Conservation (phyloP, 768 basidiomycete genomes). For the Russula vinacea region DNA sequence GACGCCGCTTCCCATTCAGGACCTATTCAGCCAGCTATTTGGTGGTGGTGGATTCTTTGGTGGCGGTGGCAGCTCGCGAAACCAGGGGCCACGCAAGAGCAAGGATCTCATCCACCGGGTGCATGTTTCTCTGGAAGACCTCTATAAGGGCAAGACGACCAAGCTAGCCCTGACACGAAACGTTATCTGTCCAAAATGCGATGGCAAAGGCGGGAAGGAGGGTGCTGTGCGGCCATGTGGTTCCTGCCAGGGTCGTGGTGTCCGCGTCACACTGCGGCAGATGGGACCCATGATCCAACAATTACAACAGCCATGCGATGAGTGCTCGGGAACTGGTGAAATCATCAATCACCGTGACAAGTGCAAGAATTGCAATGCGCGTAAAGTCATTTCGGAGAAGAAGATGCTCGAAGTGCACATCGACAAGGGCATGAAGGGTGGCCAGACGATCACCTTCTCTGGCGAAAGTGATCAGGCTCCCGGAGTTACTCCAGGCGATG, state of each 20-base stretch:
- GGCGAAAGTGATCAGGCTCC: conserved; percentile 95
- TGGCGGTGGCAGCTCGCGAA: conserved; percentile 55
- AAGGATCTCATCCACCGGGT: conserved; percentile 98
- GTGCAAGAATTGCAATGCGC: conserved; percentile 90
- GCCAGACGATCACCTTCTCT: conserved; percentile 81
- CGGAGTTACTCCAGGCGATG: conserved; percentile 85
- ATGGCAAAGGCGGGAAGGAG: conserved; percentile 96
- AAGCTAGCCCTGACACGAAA: conserved; percentile 97
- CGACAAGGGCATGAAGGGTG: conserved; percentile 97
- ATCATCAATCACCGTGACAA: conserved; percentile 91
- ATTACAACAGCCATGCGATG: conserved; percentile 91
- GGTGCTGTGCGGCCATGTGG: conserved; percentile 83
- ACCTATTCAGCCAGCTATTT: conserved; percentile 95
- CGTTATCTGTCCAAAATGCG: conserved; percentile 89
- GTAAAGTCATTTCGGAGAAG: conserved; percentile 91
- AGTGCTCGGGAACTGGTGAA: conserved; percentile 92
- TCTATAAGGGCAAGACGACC: conserved; percentile 98
- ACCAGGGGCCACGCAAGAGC: conserved; percentile 78
- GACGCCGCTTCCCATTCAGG: conserved; percentile 42
- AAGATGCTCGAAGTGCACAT: conserved; percentile 97
- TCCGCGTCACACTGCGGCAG: conserved; percentile 89
- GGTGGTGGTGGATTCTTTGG: conserved; percentile 77
- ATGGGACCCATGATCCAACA: conserved; percentile 99
- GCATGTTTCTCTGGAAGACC: conserved; percentile 93
- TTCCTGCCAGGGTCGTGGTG: conserved; percentile 82